A percentile compares a stretch with the other conserved stretches of the same genome.
These are phyloP conservation scores for Magnolia sinica DNA, from an alignment of 164 flowering plant species.

Conservation along the genomic window DNA sequence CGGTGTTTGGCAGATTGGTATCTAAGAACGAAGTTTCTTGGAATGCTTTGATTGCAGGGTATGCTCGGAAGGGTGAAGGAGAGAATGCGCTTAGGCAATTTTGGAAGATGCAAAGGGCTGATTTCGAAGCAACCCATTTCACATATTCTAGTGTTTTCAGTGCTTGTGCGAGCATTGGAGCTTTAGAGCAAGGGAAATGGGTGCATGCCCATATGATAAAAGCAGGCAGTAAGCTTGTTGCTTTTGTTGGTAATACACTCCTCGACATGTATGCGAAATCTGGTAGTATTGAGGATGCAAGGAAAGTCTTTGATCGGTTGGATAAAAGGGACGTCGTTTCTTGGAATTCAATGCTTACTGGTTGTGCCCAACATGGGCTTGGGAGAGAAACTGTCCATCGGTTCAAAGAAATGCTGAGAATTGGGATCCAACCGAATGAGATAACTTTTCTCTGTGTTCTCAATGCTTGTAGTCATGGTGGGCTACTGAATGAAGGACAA, in stretches of 20 bases:
- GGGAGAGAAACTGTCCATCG: conserved; percentile 37
- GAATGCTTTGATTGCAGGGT: conserved; percentile 76
- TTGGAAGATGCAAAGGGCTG: conserved; percentile 47
- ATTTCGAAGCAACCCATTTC: conserved; percentile 47
- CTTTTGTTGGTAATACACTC: conserved; percentile 58
- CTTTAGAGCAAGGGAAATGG: conserved; percentile 73
- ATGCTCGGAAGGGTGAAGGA: conserved; percentile 59
- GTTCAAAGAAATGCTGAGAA: conserved; percentile 50
- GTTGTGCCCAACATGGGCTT: conserved; percentile 67
- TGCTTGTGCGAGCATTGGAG: conserved; percentile 57
- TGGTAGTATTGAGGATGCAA: conserved; percentile 62
- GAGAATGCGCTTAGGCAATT: conserved; percentile 43
- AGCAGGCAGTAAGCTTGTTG: conserved; percentile 45
- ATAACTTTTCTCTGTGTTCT: conserved; percentile 64
- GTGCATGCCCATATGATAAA: conserved; percentile 66
- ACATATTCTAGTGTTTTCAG: conserved; percentile 55
- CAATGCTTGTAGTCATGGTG: conserved; percentile 69
- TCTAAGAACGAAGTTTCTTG: conserved; percentile 66
- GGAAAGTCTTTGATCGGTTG: conserved; percentile 52
- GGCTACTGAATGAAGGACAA: conserved; percentile 52
- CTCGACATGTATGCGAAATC: conserved; percentile 75
- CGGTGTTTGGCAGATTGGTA: conserved; percentile 37
- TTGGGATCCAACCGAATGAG: conserved; percentile 48
- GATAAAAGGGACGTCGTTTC: conserved; percentile 49
- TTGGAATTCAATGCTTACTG: conserved; percentile 72